Percentiles rank a stretch among this genome's conserved stretches.
Evolutionary conservation across 2,329 filamentous ascomycete genomes (phyloP).

Genomic region (Colletotrichum sp.): DNA sequence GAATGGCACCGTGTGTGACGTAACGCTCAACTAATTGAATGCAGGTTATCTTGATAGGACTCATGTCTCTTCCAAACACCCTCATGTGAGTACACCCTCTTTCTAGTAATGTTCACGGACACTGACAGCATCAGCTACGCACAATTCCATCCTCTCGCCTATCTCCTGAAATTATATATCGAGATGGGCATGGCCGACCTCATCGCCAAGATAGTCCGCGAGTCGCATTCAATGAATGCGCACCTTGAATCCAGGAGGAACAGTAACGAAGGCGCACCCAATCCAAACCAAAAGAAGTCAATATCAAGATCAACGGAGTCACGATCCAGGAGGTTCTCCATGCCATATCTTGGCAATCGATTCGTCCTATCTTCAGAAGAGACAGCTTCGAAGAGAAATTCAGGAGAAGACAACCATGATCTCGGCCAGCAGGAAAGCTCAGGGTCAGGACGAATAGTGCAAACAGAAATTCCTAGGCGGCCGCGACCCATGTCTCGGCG

Average conservation of each 20-base stretch:
- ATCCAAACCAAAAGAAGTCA: not conserved
- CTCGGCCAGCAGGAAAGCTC: not conserved
- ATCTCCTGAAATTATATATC: conserved; percentile 53
- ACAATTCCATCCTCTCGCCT: conserved; percentile 48
- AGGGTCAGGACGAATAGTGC: not conserved
- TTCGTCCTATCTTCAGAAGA: not conserved
- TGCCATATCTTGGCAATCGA: not conserved
- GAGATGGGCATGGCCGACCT: conserved; percentile 56
- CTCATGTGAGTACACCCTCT: conserved; percentile 23
- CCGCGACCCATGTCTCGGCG: not conserved
- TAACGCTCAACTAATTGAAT: not conserved
- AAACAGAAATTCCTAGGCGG: not conserved
- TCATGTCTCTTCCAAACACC: conserved; percentile 29
- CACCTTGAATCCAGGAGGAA: not conserved
- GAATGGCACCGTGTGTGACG: accelerated
- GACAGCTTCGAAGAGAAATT: not conserved
- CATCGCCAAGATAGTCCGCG: conserved; percentile 38
- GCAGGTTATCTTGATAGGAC: conserved; percentile 21
- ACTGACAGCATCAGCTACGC: conserved; percentile 24
- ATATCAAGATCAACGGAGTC: not conserved
- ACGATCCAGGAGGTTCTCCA: not conserved
- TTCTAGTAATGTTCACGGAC: not conserved
- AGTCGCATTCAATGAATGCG: conserved; percentile 33
- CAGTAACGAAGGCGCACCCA: not conserved
- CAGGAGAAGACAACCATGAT: not conserved